A percentile compares a stretch with the other conserved stretches of the same genome.
Evolutionary conservation across 352 stramenopile genomes (phyloP).

Genomic region (Phytophthora palmivora): DNA sequence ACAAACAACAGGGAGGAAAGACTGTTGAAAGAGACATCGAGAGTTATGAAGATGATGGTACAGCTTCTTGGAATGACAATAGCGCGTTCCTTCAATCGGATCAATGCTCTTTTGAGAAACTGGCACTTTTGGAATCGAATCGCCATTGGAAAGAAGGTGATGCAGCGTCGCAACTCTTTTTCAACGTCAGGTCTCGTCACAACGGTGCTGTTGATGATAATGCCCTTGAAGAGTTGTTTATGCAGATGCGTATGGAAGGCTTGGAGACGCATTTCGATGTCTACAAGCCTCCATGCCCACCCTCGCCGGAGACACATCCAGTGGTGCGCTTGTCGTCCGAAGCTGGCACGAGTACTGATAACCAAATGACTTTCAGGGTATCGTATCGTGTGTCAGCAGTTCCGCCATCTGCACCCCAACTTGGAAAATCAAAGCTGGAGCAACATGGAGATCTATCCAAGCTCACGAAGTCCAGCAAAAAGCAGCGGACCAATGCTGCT

Average conservation of each 20-base stretch:
- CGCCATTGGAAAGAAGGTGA: constrained; percentile 56
- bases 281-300: constrained; percentile 55
- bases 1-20: constrained; percentile 43
- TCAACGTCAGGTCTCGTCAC: constrained; percentile 15
- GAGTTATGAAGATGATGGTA: constrained; percentile 25
- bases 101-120: constrained; percentile 54
- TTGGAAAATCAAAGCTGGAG: constrained; percentile 37
- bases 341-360: constrained; percentile 24
- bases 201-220: constrained; percentile 25
- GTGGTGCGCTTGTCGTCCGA: constrained; percentile 34
- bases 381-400: constrained; percentile 73
- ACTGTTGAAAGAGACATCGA: constrained; percentile 19
- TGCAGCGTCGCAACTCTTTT: constrained; percentile 52
- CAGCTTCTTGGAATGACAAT: constrained; percentile 19
- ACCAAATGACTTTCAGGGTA: constrained; percentile 67
- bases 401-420: constrained; percentile 37
- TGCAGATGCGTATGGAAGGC: constrained; percentile 59
- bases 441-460: constrained; percentile 41
- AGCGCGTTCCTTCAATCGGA: constrained; percentile 30
- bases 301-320: neutral
- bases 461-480: constrained; percentile 60
- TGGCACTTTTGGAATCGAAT: constrained; percentile 41
- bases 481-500: constrained; percentile 45
- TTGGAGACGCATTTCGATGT: constrained; percentile 66
- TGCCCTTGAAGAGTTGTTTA: constrained; percentile 51